Conservation (phyloP, 176 grass and related monocot species). For the Aegilops umbellulata region DNA sequence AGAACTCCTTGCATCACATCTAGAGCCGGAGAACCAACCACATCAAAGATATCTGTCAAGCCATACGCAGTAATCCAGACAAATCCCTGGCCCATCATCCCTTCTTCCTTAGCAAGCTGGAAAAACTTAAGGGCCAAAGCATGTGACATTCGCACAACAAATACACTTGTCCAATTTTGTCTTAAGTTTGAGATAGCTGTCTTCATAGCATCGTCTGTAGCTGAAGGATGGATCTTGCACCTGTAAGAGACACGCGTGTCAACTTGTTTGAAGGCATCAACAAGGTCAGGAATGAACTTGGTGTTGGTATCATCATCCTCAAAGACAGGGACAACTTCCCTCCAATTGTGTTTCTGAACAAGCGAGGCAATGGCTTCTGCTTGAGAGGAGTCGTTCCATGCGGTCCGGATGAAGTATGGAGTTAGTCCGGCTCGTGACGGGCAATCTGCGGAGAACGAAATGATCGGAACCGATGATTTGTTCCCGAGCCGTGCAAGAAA, state of each 20-base stretch:
- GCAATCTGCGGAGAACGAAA: slow-evolving; percentile 66
- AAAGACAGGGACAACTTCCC: slow-evolving; percentile 51
- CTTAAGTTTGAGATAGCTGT: slow-evolving; percentile 29
- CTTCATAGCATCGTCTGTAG: slow-evolving; percentile 30
- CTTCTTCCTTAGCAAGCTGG: slow-evolving; percentile 39
- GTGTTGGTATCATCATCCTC: slow-evolving; percentile 54
- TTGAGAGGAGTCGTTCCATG: slow-evolving; percentile 68
- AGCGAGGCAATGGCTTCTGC: slow-evolving; percentile 57
- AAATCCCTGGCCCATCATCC: slow-evolving; percentile 56
- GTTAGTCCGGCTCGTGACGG: slow-evolving; percentile 20
- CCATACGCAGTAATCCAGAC: slow-evolving; percentile 71
- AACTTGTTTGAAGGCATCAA: slow-evolving; percentile 51
- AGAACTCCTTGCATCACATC: slow-evolving; percentile 75
- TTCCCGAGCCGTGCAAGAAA: slow-evolving; percentile 62
- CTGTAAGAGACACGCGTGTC: slow-evolving; percentile 32
- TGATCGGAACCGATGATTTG: slow-evolving; percentile 60
- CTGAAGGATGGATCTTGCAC: slow-evolving; percentile 44
- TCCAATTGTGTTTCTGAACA: slow-evolving; percentile 55
- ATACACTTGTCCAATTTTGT: slow-evolving; percentile 49
- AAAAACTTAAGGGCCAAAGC: slow-evolving; percentile 56
- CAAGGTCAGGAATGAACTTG: slow-evolving; percentile 56
- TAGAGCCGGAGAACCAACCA: slow-evolving; percentile 39
- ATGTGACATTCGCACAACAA: slow-evolving; percentile 71
- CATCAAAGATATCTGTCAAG: slow-evolving; percentile 64
- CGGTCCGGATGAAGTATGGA: slow-evolving; percentile 63